Percentiles rank a stretch among this genome's conserved stretches.
These are phyloP conservation scores for Annulohypoxylon moriforme DNA, from an alignment of 495 filamentous ascomycete genomes.

Conservation along the genomic window DNA sequence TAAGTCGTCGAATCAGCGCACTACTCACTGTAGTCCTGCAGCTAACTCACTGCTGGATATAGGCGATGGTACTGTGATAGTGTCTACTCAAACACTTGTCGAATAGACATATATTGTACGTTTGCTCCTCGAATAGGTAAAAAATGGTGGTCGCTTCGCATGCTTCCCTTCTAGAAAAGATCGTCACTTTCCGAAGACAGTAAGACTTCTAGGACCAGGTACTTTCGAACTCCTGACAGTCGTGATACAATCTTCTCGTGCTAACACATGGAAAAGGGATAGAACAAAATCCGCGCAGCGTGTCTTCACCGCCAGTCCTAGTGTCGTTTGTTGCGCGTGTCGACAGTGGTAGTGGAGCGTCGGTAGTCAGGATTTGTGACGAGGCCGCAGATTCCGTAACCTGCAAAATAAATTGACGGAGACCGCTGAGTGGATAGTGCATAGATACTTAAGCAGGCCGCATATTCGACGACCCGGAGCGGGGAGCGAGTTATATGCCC, in stretches of 20 bases:
- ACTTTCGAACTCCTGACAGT: constrained; percentile 19
- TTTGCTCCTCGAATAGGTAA: neutral
- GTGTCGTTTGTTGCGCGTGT: constrained; percentile 40
- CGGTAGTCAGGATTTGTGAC: constrained; percentile 39
- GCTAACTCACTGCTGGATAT: constrained; percentile 8
- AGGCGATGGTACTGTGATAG: neutral
- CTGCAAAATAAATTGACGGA: constrained; percentile 41
- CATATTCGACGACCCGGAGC: constrained; percentile 31
- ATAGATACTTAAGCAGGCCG: constrained; percentile 22
- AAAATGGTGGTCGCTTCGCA: neutral
- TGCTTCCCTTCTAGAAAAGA: neutral
- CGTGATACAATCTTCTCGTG: constrained; percentile 13
- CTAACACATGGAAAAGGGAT: constrained; percentile 13
- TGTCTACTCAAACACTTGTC: neutral
- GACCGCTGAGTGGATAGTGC: constrained; percentile 27
- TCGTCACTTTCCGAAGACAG: constrained; percentile 5
- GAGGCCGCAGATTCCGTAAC: constrained; percentile 42
- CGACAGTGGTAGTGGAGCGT: constrained; percentile 37
- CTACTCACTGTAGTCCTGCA: neutral
- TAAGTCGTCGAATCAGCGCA: constrained; percentile 27
- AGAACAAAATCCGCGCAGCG: constrained; percentile 7
- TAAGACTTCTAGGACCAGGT: constrained; percentile 22
- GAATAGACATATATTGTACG: neutral
- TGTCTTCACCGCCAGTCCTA: constrained; percentile 40
- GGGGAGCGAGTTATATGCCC: constrained; percentile 8